A percentile compares a stretch with the other conserved stretches of the same genome.
Conservation (phyloP, 306 rosid species). For the Quercus dentata region DNA sequence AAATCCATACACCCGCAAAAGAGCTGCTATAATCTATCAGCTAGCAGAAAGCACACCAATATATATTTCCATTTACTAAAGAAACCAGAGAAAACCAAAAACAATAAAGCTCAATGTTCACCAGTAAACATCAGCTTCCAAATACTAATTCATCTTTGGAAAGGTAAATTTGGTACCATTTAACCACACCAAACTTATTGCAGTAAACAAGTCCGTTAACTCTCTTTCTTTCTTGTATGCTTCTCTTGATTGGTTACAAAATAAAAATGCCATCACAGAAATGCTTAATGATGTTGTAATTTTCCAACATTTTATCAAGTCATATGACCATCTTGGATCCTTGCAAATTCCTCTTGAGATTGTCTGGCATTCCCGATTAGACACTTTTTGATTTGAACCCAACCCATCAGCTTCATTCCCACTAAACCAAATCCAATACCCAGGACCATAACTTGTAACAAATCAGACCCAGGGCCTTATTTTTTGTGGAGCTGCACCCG, state of each 20-base stretch:
- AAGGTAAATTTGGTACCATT: constrained; percentile 16
- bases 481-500: constrained; percentile 42
- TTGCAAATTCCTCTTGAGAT: not conserved
- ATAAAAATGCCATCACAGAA: constrained; percentile 14
- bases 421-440: constrained; percentile 34
- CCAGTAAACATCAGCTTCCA: constrained; percentile 26
- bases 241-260: constrained; percentile 17
- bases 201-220: constrained; percentile 10
- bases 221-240: not conserved
- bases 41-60: constrained; percentile 16
- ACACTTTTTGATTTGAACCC: constrained; percentile 14
- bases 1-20: not conserved
- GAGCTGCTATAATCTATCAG: constrained; percentile 7
- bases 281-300: constrained; percentile 8
- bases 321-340: constrained; percentile 7
- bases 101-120: constrained; percentile 17
- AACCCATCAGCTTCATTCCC: constrained; percentile 29
- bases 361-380: constrained; percentile 3
- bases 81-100: constrained; percentile 15
- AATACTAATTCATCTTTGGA: constrained; percentile 19
- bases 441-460: constrained; percentile 31
- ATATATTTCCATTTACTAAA: not conserved
- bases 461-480: constrained; percentile 37
- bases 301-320: constrained; percentile 1
- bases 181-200: constrained; percentile 30